Conservation (phyloP, 495 filamentous ascomycete genomes). For the Tetracladium marchalianum region DNA sequence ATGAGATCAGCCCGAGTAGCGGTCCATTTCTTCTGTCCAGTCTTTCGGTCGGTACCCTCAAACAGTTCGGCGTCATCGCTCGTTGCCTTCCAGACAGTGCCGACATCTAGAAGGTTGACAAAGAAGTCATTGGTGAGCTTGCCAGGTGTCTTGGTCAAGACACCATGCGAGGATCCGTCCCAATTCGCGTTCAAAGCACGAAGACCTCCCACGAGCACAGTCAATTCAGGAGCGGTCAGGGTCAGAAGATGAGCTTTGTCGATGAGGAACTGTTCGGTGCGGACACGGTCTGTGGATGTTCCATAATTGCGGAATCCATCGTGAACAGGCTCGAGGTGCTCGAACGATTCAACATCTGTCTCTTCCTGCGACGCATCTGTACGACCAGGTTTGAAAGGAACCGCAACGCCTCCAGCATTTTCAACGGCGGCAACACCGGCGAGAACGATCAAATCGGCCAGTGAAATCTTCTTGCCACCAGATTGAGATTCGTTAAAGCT, state of each 20-base stretch:
- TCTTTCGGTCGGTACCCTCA: conserved; percentile 55
- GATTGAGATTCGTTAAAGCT: conserved; percentile 43
- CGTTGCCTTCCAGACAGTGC: conserved; percentile 49
- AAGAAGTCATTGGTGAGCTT: conserved; percentile 69
- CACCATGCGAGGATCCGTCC: conserved; percentile 50
- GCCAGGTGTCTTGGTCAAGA: conserved; percentile 53
- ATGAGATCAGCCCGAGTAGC: conserved; percentile 59
- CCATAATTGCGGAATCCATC: conserved; percentile 74
- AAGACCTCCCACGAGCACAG: conserved; percentile 56
- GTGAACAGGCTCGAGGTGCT: conserved; percentile 46
- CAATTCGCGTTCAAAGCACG: conserved; percentile 57
- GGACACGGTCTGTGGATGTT: conserved; percentile 42
- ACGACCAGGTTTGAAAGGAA: conserved; percentile 40
- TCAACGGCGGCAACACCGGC: conserved; percentile 59
- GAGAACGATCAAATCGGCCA: conserved; percentile 64
- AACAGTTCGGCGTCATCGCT: conserved; percentile 39
- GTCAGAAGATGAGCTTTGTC: conserved; percentile 59
- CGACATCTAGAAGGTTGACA: conserved; percentile 58
- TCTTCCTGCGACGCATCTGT: conserved; percentile 46
- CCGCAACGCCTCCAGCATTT: conserved; percentile 44
- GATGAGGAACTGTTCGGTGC: conserved; percentile 54
- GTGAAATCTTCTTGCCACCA: conserved; percentile 55
- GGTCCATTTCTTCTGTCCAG: conserved; percentile 56
- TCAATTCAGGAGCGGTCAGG: conserved; percentile 56
- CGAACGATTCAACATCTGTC: conserved; percentile 53